Percentiles rank a stretch among this genome's conserved stretches.
Conservation (phyloP, 805 yeast genomes). For the Cyberlindnera misumaiensis region DNA sequence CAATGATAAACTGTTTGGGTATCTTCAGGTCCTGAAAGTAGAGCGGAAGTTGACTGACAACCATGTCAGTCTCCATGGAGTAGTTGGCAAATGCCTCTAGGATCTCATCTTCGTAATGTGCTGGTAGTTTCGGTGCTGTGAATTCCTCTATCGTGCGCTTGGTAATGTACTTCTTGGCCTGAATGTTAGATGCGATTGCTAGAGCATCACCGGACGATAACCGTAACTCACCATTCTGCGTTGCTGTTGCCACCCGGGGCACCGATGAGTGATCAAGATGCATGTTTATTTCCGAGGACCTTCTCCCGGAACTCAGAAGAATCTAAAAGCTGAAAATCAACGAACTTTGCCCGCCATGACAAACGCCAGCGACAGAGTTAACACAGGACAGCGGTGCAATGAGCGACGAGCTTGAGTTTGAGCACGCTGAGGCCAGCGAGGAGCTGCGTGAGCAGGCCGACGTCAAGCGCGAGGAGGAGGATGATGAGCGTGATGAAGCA, state of each 20-base stretch:
- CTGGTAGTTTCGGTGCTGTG: conserved; percentile 30
- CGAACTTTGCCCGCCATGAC: background rate
- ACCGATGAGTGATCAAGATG: background rate
- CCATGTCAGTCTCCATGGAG: conserved; percentile 37
- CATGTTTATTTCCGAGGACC: too few species aligned
- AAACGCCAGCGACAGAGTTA: background rate
- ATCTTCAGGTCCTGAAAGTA: conserved; percentile 27
- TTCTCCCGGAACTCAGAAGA: too few species aligned
- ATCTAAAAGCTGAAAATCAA: background rate
- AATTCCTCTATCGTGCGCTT: conserved; percentile 22
- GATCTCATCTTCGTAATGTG: conserved; percentile 37
- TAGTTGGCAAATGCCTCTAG: conserved; percentile 35
- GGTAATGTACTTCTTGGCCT: conserved; percentile 19
- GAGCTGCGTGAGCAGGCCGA: conserved; percentile 21
- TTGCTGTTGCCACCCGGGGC: background rate
- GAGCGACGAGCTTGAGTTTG: conserved; percentile 19
- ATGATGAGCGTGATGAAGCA: conserved; percentile 15
- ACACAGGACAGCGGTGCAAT: conserved; percentile 4
- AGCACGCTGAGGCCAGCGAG: conserved; percentile 18
- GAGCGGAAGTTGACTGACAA: conserved; percentile 20
- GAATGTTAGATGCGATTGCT: background rate
- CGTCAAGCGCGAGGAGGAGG: conserved; percentile 17
- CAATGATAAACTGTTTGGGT: conserved; percentile 24
- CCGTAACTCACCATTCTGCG: background rate
- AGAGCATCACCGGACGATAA: background rate